A percentile compares a stretch with the other conserved stretches of the same genome.
Evolutionary conservation across 2,329 filamentous ascomycete genomes (phyloP).

Genomic region (Celoporthe dispersa): DNA sequence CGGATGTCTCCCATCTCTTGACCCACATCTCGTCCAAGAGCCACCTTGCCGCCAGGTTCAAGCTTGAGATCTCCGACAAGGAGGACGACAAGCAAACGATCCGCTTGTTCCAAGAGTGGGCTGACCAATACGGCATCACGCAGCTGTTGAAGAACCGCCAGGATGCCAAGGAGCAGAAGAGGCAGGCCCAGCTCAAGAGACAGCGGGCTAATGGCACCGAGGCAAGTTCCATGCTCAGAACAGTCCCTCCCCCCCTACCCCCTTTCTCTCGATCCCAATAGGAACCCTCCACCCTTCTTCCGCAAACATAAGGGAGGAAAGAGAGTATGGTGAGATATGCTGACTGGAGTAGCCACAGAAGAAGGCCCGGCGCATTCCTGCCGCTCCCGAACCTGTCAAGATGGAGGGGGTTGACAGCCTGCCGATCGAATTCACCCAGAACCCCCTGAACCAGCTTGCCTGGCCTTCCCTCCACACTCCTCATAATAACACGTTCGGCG

Average conservation of each 20-base stretch:
- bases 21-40: constrained; percentile 92
- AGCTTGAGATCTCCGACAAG: constrained; percentile 71
- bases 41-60: constrained; percentile 85
- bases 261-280: too few species aligned
- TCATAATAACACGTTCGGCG: constrained; percentile 8
- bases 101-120: constrained; percentile 78
- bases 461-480: constrained; percentile 20
- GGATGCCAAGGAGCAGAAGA: constrained; percentile 72
- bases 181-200: constrained; percentile 20
- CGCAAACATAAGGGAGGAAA: background rate
- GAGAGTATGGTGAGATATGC: background rate
- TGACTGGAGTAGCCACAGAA: constrained; percentile 14
- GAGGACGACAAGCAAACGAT: constrained; percentile 67
- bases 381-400: constrained; percentile 16
- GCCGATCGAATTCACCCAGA: background rate
- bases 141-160: constrained; percentile 77
- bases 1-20: constrained; percentile 87
- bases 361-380: background rate
- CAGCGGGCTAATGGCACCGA: constrained; percentile 2
- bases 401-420: constrained; percentile 5
- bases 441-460: constrained; percentile 18
- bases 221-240: constrained; percentile 1
- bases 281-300: background rate
- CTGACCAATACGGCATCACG: constrained; percentile 70
- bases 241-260: background rate